Conservation (phyloP, 352 stramenopile species). For the Pythium chondricola region DNA sequence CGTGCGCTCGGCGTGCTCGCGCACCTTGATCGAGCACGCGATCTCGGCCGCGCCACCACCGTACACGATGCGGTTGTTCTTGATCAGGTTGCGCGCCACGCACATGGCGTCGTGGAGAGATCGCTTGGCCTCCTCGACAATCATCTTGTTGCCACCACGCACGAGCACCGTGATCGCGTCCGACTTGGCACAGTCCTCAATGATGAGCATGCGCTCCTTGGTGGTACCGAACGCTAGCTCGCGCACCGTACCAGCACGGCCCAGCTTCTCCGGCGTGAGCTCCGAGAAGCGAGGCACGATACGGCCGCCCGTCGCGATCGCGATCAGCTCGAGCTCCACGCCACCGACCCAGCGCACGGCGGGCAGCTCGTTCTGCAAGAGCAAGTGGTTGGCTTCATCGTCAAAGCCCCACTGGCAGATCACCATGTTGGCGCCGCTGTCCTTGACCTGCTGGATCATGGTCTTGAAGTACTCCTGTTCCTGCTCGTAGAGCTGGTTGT, state of each 20-base stretch:
- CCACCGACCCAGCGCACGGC: conserved; percentile 98
- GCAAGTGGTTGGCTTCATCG: conserved; percentile 99
- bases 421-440: conserved; percentile 96
- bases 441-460: conserved; percentile 99
- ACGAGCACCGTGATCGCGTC: conserved; percentile 98
- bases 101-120: conserved; percentile 99
- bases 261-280: conserved; percentile 96
- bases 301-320: conserved; percentile 97
- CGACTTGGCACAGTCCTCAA: conserved; percentile 97
- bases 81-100: conserved; percentile 99
- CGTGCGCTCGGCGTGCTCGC: conserved; percentile 80
- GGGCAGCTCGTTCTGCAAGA: conserved; percentile 96
- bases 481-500: conserved; percentile 94
- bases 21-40: conserved; percentile 94
- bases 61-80: conserved; percentile 99
- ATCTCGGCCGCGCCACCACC: conserved; percentile 97
- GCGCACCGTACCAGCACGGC: conserved; percentile 89
- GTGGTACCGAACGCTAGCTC: conserved; percentile 98
- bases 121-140: conserved; percentile 98
- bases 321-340: conserved; percentile 99
- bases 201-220: conserved; percentile 97
- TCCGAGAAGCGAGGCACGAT: conserved; percentile 99
- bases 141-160: conserved; percentile 99
- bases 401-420: conserved; percentile 99
- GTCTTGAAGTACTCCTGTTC: conserved; percentile 99